Evolutionary conservation across 148 eudicot species (phyloP).

Genomic region (Rhododendron williamsianum): DNA sequence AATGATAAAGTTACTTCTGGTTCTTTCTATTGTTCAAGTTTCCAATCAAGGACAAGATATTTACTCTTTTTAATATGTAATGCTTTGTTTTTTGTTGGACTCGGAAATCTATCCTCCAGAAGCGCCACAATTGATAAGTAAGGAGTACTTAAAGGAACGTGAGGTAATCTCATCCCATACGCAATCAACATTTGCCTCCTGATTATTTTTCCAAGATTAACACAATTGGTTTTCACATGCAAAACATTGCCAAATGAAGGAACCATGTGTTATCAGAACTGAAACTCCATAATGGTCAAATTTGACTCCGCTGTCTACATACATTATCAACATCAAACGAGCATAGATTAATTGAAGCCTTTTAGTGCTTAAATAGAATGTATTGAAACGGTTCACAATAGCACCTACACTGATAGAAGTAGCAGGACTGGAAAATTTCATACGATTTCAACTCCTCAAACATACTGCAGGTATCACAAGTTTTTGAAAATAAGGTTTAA

Average conservation of each 20-base stretch:
- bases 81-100: background rate
- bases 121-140: background rate
- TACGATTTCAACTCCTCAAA: background rate
- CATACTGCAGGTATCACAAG: background rate
- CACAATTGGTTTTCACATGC: background rate
- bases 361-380: background rate
- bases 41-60: background rate
- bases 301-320: background rate
- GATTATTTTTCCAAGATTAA: background rate
- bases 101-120: background rate
- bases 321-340: background rate
- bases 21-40: background rate
- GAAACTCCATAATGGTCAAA: background rate
- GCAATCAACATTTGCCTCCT: background rate
- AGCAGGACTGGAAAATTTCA: background rate
- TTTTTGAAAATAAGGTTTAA: background rate
- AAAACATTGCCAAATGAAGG: background rate
- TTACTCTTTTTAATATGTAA: background rate
- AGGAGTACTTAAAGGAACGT: background rate
- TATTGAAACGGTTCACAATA: background rate
- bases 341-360: background rate
- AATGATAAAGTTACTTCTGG: background rate
- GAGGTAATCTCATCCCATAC: background rate
- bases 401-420: background rate
- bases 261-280: background rate